Conservation (phyloP, 768 basidiomycete genomes). For the Podaxis sp. region DNA sequence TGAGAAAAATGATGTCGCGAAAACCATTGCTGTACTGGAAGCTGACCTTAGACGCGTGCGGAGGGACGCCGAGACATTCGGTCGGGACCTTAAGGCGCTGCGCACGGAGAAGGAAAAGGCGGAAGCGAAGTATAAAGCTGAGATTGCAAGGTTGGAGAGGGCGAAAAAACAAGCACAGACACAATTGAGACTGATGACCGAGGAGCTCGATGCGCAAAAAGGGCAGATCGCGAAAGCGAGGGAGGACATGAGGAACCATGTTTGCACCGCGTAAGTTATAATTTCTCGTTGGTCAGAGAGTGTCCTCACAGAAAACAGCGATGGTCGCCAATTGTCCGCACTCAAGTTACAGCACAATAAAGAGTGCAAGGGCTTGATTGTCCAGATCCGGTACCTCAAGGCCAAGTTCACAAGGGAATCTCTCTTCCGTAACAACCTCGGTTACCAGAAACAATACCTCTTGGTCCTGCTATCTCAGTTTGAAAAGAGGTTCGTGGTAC, state of each 20-base stretch:
- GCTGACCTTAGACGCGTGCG: conserved; percentile 72
- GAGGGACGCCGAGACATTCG: conserved; percentile 73
- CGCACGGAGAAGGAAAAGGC: conserved; percentile 63
- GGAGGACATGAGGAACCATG: conserved; percentile 50
- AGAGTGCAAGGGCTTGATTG: conserved; percentile 87
- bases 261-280: conserved; percentile 52
- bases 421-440: conserved; percentile 67
- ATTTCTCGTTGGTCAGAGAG: neutral
- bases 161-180: conserved; percentile 63
- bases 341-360: conserved; percentile 69
- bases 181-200: conserved; percentile 61
- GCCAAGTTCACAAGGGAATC: conserved; percentile 87
- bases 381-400: conserved; percentile 90
- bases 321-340: conserved; percentile 47
- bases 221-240: conserved; percentile 41
- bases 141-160: conserved; percentile 51
- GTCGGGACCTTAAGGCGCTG: conserved; percentile 68
- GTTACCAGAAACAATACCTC: conserved; percentile 87
- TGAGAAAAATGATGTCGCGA: conserved; percentile 63
- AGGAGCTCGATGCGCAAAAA: conserved; percentile 56
- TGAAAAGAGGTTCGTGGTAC: conserved; percentile 58
- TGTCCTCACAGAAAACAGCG: conserved; percentile 28
- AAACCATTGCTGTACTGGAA: conserved; percentile 64
- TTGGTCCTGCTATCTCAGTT: conserved; percentile 65
- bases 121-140: conserved; percentile 51